These are phyloP conservation scores for Globomyces pollinis-pini DNA, from an alignment of 192 early-diverging fungal species.

Conservation along the genomic window DNA sequence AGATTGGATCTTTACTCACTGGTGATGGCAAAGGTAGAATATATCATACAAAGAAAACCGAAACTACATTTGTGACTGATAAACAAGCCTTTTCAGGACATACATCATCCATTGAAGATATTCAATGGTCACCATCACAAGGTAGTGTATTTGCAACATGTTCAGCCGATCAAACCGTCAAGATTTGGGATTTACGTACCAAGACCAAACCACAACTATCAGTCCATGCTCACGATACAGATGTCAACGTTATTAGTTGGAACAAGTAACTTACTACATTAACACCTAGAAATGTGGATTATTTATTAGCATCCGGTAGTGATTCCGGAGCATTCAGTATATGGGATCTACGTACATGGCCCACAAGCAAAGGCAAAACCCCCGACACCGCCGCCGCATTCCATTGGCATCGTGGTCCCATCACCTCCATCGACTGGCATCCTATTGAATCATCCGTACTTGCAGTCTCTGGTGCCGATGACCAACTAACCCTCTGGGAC, in stretches of 20 bases:
- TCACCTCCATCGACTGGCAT: slow-evolving; percentile 97
- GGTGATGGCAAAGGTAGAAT: slow-evolving; percentile 78
- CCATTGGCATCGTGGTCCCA: slow-evolving; percentile 84
- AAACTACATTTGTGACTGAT: slow-evolving; percentile 63
- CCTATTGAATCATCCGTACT: slow-evolving; percentile 86
- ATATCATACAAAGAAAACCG: slow-evolving; percentile 69
- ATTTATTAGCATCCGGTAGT: slow-evolving; percentile 84
- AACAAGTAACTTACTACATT: slow-evolving; percentile 54
- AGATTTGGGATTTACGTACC: slow-evolving; percentile 88
- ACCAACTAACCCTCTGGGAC: slow-evolving; percentile 97
- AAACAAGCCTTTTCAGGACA: slow-evolving; percentile 74
- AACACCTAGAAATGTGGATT: slow-evolving; percentile 53
- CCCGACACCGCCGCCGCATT: slow-evolving; percentile 81
- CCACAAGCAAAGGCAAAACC: slow-evolving; percentile 23
- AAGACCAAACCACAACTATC: slow-evolving; percentile 69
- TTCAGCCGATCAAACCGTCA: slow-evolving; percentile 84
- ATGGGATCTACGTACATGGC: slow-evolving; percentile 84
- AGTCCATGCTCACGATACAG: slow-evolving; percentile 73
- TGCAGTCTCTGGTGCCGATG: slow-evolving; percentile 85
- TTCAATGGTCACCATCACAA: slow-evolving; percentile 95
- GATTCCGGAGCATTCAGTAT: slow-evolving; percentile 91
- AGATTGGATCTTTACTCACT: slow-evolving; percentile 57
- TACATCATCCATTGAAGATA: slow-evolving; percentile 80
- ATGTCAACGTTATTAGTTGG: slow-evolving; percentile 98
- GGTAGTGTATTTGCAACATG: slow-evolving; percentile 86